A percentile compares a stretch with the other conserved stretches of the same genome.
Evolutionary conservation across 1,284 basidiomycete species (phyloP).

Genomic region (Prillingera fragicola): DNA sequence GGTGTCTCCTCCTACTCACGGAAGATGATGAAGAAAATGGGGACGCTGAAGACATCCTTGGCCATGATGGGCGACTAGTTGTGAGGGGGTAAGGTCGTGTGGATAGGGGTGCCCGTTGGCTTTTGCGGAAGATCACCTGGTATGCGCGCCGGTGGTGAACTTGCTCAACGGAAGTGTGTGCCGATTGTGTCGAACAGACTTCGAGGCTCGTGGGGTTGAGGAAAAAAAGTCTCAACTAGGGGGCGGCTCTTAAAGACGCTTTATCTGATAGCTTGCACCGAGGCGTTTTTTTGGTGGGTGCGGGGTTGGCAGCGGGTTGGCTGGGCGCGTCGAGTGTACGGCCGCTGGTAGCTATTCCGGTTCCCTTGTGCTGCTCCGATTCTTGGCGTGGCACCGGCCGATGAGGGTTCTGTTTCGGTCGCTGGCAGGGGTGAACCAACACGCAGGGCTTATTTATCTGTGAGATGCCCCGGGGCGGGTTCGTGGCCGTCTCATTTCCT

Average conservation of each 20-base stretch:
- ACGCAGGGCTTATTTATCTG: too few relatives aligned
- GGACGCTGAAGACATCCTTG: constrained; percentile 43
- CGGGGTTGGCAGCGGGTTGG: too few relatives aligned
- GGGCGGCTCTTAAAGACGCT: too few relatives aligned
- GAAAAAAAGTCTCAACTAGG: not conserved
- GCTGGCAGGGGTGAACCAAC: too few relatives aligned
- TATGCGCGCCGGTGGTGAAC: too few relatives aligned
- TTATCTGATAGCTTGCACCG: not conserved
- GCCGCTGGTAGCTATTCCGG: not conserved
- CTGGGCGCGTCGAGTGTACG: too few relatives aligned
- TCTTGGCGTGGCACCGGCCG: not conserved
- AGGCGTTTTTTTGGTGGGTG: not conserved
- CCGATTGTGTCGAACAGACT: not conserved
- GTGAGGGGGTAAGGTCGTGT: not conserved
- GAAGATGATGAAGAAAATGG: constrained; percentile 51
- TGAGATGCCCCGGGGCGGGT: too few relatives aligned
- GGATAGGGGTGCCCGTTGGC: not conserved
- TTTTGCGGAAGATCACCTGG: too few relatives aligned
- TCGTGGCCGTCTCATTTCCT: too few relatives aligned
- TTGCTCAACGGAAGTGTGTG: too few relatives aligned
- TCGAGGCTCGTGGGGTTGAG: not conserved
- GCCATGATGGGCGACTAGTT: constrained; percentile 30
- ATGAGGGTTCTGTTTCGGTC: too few relatives aligned
- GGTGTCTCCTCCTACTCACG: constrained; percentile 26
- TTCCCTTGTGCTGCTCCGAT: too few relatives aligned